Evolutionary conservation across 1,284 basidiomycete genomes (phyloP).

Genomic region (Ustilago hordei): DNA sequence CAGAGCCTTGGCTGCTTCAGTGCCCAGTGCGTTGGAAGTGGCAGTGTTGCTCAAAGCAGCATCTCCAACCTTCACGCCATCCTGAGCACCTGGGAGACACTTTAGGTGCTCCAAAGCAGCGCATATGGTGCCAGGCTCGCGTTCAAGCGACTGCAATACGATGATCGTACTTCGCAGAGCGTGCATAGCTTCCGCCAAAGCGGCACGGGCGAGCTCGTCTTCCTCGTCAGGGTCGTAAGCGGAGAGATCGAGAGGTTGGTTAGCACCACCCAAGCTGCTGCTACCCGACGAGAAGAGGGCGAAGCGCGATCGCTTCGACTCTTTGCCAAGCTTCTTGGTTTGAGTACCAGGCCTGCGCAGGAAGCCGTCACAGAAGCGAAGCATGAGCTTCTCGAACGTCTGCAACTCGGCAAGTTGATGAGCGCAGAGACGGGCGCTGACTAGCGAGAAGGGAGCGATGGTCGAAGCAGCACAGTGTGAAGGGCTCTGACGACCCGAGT

Average conservation of each 20-base stretch:
- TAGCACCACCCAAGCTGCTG: conserved; percentile 18
- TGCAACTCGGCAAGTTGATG: conserved; percentile 63
- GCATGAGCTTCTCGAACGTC: conserved; percentile 65
- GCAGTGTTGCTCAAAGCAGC: neutral
- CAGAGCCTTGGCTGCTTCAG: conserved; percentile 51
- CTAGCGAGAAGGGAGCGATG: conserved; percentile 40
- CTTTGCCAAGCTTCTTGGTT: conserved; percentile 36
- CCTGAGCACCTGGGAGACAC: conserved; percentile 21
- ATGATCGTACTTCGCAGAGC: conserved; percentile 61
- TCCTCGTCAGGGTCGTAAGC: conserved; percentile 57
- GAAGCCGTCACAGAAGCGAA: conserved; percentile 61
- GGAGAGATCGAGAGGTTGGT: conserved; percentile 37
- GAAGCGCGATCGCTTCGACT: conserved; percentile 38
- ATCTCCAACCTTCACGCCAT: neutral
- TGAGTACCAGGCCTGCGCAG: conserved; percentile 47
- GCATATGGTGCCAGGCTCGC: conserved; percentile 55
- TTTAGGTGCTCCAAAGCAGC: conserved; percentile 35
- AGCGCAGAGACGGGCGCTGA: conserved; percentile 55
- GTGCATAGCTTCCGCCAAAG: conserved; percentile 65
- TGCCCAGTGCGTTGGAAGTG: conserved; percentile 23
- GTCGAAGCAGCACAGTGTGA: conserved; percentile 23
- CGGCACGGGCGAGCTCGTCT: conserved; percentile 65
- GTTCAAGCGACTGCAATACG: conserved; percentile 59
- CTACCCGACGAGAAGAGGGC: conserved; percentile 39
- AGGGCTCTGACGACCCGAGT: conserved; percentile 50